Evolutionary conservation across 129 eudicot species (phyloP), one percentile per base, ranked within the genome.

Genomic region (Silybum marianum): DNA sequence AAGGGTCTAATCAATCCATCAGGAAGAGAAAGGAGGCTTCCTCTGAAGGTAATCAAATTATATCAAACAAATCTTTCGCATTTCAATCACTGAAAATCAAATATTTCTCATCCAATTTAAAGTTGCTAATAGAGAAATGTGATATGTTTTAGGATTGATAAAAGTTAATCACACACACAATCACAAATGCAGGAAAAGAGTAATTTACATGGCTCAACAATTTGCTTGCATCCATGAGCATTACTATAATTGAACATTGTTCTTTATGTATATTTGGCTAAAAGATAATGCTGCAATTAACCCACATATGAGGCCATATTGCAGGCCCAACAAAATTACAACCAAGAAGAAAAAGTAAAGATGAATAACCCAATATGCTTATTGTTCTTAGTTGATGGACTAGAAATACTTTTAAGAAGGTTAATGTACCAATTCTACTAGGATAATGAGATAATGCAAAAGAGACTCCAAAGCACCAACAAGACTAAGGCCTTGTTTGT

Each of bases 1-100:
- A 95, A 85, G 80, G 95, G 99, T 7, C 73, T 95, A 76, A 95
- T 95, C 67, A 95, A 95, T 71, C 98, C 99, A 60, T 95, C 99
- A 3, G 99, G 99, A 79, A 92, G 99, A 84, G 99, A 95, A 81
- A 93, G 99, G 81, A 95, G 84, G 77, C 92, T 95, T 75, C 98
- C 97, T 76, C 75, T 95, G 0, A 95, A 95, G 97, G 99, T 95
- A 85, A 85, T 36, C 32, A 39, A 18, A 19, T 38, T 19, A 22
- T 71, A 2, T 66, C 4, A 62, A 21, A 9, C 34, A 14, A 14
- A 24, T 32, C 9, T 72, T 39, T 62, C 10, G 8, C 40, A 14
- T 34, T 9, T 54, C 0, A 3, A 22, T 58, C 2, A 9, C 36
- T 44, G n/a, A 68, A 74, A 16, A 13, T 77, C 16, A 44, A 11